Percentiles rank a stretch among this genome's conserved stretches.
Evolutionary conservation across 169 alveolate species (phyloP).

Genomic region (Eimeria maxima): DNA sequence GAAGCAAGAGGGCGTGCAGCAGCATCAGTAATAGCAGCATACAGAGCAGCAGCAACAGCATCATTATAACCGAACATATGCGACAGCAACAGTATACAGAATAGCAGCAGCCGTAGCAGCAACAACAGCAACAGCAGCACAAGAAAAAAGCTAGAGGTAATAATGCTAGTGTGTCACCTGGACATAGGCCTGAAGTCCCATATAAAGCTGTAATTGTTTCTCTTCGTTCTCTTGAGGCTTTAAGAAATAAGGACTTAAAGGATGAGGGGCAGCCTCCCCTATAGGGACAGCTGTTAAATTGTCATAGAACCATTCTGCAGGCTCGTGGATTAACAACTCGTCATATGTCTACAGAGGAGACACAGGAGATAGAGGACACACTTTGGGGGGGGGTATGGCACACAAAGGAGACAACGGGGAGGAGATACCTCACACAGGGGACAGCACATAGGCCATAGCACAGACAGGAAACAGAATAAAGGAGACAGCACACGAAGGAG

Average conservation of each 20-base stretch:
- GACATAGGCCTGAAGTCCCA: slow-evolving; percentile 24
- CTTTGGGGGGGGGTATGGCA: too few species aligned
- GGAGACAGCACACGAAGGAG: too few species aligned
- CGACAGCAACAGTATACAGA: background rate
- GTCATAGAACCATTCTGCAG: slow-evolving; percentile 86
- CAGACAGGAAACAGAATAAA: too few species aligned
- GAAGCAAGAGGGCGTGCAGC: too few species aligned
- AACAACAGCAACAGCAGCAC: background rate
- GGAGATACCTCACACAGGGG: too few species aligned
- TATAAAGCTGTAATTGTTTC: slow-evolving; percentile 32
- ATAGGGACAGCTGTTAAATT: slow-evolving; percentile 84
- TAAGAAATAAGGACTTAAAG: slow-evolving; percentile 61
- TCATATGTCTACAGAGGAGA: slow-evolving; percentile 83
- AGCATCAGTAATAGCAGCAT: background rate
- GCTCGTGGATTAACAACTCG: slow-evolving; percentile 85
- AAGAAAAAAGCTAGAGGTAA: background rate
- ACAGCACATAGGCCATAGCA: too few species aligned
- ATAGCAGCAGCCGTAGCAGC: too few species aligned
- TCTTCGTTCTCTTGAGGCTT: slow-evolving; percentile 1
- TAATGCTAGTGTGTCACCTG: background rate
- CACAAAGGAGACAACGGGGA: too few species aligned
- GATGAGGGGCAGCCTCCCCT: slow-evolving; percentile 84
- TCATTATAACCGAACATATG: background rate
- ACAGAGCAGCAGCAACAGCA: background rate
- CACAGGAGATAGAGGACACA: background rate